Percentiles rank a stretch among this genome's conserved stretches.
phyloP scores from a whole-genome alignment of 768 basidiomycete species.

The Rhodocollybia butyracea region DNA sequence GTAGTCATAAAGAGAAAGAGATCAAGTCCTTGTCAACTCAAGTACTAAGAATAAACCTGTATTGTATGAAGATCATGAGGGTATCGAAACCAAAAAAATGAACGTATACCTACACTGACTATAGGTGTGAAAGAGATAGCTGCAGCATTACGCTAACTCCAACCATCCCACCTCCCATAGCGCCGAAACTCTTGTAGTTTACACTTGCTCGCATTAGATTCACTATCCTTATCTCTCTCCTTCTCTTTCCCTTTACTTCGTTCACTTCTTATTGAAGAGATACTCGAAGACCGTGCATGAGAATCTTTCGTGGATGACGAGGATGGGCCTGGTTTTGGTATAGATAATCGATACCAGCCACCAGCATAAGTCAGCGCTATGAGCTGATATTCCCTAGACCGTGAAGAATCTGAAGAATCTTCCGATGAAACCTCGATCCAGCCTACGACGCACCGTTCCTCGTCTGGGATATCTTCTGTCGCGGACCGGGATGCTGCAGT shows the following conservation, averaged over 20 bases:
- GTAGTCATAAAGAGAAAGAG: no score
- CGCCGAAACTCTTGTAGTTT: conserved; percentile 72
- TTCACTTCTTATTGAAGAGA: conserved; percentile 42
- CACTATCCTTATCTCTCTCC: conserved; percentile 41
- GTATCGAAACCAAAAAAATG: background rate
- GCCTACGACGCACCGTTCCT: conserved; percentile 84
- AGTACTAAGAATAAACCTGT: no score
- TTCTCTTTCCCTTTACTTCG: conserved; percentile 62
- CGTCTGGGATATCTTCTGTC: conserved; percentile 62
- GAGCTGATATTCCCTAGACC: conserved; percentile 61
- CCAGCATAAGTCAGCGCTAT: conserved; percentile 84
- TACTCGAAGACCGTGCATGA: conserved; percentile 44
- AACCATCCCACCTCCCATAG: conserved; percentile 89
- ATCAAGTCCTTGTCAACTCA: no score
- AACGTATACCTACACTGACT: background rate
- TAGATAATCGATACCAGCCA: conserved; percentile 86
- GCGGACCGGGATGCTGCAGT: conserved; percentile 52
- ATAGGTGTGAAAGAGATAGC: background rate
- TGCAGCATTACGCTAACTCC: conserved; percentile 46
- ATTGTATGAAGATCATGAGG: background rate
- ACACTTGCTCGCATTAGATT: conserved; percentile 63
- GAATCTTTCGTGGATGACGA: conserved; percentile 41
- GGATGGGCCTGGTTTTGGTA: conserved; percentile 39
- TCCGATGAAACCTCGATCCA: conserved; percentile 64
- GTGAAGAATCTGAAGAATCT: conserved; percentile 11